These are phyloP conservation scores for Aspergillus ustus DNA, from an alignment of 2,329 filamentous ascomycete species.

Conservation along the genomic window DNA sequence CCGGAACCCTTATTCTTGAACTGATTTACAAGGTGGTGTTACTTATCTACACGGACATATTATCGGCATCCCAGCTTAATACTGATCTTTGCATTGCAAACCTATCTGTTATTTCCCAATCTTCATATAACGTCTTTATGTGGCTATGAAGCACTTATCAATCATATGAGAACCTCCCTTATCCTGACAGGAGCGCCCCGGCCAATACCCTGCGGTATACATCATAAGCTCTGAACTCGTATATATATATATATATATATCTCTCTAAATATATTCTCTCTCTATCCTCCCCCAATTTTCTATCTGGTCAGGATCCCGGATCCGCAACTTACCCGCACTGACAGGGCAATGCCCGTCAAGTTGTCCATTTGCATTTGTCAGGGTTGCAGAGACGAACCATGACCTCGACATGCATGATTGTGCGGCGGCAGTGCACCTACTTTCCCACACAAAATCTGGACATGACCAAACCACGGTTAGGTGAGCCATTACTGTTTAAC, in stretches of 20 bases:
- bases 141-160: too few species aligned
- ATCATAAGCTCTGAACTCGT: too few species aligned
- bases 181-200: too few species aligned
- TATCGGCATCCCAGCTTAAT: conserved; percentile 11
- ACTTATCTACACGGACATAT: background rate
- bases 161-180: too few species aligned
- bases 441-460: conserved; percentile 58
- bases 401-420: background rate
- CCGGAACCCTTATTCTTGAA: background rate
- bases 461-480: conserved; percentile 3
- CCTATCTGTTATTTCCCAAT: background rate
- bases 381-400: background rate
- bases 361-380: too few species aligned
- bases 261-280: too few species aligned
- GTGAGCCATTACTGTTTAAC: conserved; percentile 17
- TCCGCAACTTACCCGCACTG: background rate
- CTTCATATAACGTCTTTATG: background rate
- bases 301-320: too few species aligned
- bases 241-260: too few species aligned
- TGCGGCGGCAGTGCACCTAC: conserved; percentile 4
- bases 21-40: conserved; percentile 21
- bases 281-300: too few species aligned
- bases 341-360: background rate
- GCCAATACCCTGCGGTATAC: too few species aligned
- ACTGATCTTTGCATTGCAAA: too few species aligned